A percentile compares a stretch with the other conserved stretches of the same genome.
Evolutionary conservation across 371 early-diverging fungal species (phyloP).

Genomic region (Cokeromyces recurvatus): DNA sequence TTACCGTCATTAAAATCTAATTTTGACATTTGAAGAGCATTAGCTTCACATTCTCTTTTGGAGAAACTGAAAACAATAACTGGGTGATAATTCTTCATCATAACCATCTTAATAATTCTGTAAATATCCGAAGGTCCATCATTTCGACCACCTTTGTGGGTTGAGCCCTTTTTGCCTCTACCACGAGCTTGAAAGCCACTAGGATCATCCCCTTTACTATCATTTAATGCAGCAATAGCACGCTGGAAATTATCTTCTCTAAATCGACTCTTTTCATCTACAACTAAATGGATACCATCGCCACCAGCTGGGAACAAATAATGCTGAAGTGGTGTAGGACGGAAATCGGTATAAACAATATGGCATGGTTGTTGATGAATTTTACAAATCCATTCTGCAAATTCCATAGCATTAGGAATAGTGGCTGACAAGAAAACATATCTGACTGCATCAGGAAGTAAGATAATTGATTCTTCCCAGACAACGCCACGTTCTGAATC

Average conservation of each 20-base stretch:
- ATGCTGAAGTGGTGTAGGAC: conserved; percentile 98
- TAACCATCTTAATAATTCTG: conserved; percentile 94
- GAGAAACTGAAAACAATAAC: conserved; percentile 99
- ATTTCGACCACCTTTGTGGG: conserved; percentile 53
- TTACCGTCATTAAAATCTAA: conserved; percentile 89
- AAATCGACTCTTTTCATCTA: conserved; percentile 95
- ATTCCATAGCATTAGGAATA: conserved; percentile 99
- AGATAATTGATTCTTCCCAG: conserved; percentile 99
- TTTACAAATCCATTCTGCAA: conserved; percentile 99
- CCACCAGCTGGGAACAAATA: conserved; percentile 94
- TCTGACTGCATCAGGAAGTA: conserved; percentile 91
- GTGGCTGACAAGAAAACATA: conserved; percentile 99
- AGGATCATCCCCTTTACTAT: conserved; percentile 57
- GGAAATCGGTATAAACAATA: conserved; percentile 99
- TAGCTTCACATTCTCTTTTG: conserved; percentile 95
- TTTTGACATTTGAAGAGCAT: conserved; percentile 90
- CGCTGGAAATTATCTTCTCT: conserved; percentile 93
- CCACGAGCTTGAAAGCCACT: conserved; percentile 39
- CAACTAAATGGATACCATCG: conserved; percentile 92
- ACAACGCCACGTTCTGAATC: conserved; percentile 98
- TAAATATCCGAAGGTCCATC: conserved; percentile 79
- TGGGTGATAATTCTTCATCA: conserved; percentile 92
- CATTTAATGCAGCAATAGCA: conserved; percentile 73
- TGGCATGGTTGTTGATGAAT: conserved; percentile 97
- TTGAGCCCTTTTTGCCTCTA: conserved; percentile 27